phyloP scores from a whole-genome alignment of 768 basidiomycete species.

The Psilocybe subaeruginosa region DNA sequence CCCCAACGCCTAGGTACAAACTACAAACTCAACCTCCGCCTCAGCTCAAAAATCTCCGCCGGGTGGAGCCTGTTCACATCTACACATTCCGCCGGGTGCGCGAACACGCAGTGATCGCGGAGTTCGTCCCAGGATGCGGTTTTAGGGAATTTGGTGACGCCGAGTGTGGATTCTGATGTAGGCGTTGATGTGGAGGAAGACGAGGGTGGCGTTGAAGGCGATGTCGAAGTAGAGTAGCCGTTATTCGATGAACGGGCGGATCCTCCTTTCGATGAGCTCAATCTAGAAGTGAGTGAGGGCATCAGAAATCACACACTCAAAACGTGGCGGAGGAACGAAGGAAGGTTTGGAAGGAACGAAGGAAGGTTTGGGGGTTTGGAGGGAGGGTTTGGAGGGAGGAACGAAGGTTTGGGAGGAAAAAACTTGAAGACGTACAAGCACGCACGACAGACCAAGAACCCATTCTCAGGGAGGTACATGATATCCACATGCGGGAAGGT shows the following conservation, averaged over 20 bases:
- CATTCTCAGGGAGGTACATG: constrained; percentile 36
- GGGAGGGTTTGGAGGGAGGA: neutral
- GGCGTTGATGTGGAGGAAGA: neutral
- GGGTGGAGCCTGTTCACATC: constrained; percentile 37
- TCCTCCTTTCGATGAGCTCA: constrained; percentile 12
- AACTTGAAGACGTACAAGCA: constrained; percentile 33
- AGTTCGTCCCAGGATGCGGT: constrained; percentile 38
- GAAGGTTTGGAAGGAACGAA: neutral
- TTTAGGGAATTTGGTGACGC: constrained; percentile 29
- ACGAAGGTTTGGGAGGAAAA: neutral
- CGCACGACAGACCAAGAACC: constrained; percentile 37
- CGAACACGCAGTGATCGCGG: constrained; percentile 32
- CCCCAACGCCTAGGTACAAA: neutral
- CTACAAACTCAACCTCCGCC: constrained; percentile 26
- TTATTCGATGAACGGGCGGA: neutral
- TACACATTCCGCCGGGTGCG: constrained; percentile 37
- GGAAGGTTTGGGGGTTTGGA: no score
- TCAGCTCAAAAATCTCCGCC: constrained; percentile 36
- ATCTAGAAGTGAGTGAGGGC: neutral
- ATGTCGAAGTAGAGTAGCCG: neutral
- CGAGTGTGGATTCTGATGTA: neutral
- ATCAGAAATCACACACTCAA: neutral
- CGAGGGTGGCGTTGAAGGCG: neutral
- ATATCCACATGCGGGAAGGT: constrained; percentile 37
- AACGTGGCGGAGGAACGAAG: neutral